Percentiles rank a stretch among this genome's conserved stretches.
Conservation (phyloP, 441 rosid species). For the Iberis amara region DNA sequence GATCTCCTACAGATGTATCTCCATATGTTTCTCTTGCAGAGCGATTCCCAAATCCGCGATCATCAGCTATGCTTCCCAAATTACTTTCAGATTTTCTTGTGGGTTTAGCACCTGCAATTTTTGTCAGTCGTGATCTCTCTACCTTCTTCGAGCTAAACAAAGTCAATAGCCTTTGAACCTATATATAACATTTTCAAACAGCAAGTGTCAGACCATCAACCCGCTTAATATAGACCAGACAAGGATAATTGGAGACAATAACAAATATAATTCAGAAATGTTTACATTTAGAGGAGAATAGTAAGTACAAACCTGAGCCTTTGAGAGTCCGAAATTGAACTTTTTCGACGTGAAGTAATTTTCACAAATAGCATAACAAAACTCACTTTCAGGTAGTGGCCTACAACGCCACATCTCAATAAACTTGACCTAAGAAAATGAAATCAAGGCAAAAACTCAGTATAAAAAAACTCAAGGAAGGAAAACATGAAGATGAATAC, state of each 20-base stretch:
- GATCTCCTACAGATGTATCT: constrained; percentile 24
- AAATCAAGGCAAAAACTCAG: constrained; percentile 8
- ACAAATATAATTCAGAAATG: not conserved
- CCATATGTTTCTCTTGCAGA: constrained; percentile 10
- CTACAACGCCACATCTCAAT: constrained; percentile 41
- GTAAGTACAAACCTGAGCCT: constrained; percentile 44
- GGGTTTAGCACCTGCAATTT: constrained; percentile 7
- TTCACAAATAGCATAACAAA: constrained; percentile 44
- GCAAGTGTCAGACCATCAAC: constrained; percentile 6
- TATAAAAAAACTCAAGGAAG: not conserved
- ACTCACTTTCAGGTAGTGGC: constrained; percentile 55
- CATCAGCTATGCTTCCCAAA: constrained; percentile 24
- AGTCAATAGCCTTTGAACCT: constrained; percentile 46
- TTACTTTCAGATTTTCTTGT: constrained; percentile 9
- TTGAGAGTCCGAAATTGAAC: constrained; percentile 65
- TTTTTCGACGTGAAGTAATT: constrained; percentile 48
- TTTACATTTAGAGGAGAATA: not conserved
- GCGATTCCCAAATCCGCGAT: constrained; percentile 1
- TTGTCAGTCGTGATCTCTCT: constrained; percentile 20
- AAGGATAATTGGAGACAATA: not conserved
- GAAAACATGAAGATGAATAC: not conserved
- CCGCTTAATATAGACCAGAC: not conserved
- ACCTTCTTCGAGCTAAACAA: constrained; percentile 41
- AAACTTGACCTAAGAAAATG: constrained; percentile 43
- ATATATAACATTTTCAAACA: constrained; percentile 3